Conservation (phyloP, 306 rosid genomes). For the Alnus rubra region DNA sequence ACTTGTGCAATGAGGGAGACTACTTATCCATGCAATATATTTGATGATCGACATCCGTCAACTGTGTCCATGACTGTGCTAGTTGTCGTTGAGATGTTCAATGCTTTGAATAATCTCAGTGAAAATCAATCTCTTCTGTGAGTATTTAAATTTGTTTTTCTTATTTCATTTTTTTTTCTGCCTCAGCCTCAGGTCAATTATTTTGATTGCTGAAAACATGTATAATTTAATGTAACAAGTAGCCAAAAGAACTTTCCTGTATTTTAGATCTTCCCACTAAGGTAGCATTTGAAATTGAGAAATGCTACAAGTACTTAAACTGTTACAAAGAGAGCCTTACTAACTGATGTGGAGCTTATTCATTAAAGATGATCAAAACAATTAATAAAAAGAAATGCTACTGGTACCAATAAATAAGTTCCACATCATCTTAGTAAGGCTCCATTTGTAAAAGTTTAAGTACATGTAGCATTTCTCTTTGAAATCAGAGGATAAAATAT, state of each 20-base stretch:
- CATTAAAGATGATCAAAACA: no score
- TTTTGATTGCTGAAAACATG: neutral
- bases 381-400: no score
- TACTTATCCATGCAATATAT: constrained; percentile 86
- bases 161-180: neutral
- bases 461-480: neutral
- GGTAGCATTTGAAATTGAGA: neutral
- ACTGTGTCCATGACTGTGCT: constrained; percentile 98
- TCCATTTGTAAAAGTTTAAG: no score
- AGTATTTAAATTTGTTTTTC: constrained; percentile 42
- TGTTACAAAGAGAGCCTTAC: no score
- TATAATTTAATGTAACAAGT: neutral
- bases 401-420: no score
- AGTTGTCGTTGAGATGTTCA: constrained; percentile 97
- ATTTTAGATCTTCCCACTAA: neutral
- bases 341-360: no score
- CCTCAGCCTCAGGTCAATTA: neutral
- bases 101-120: constrained; percentile 96
- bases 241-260: neutral
- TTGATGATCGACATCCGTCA: constrained; percentile 93
- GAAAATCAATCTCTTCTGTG: constrained; percentile 97
- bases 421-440: no score
- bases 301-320: no score
- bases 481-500: neutral
- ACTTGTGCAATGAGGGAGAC: constrained; percentile 86